Base-by-base conservation (phyloP, 2,329 filamentous ascomycete genomes). In the Stylonectria norvegica region DNA sequence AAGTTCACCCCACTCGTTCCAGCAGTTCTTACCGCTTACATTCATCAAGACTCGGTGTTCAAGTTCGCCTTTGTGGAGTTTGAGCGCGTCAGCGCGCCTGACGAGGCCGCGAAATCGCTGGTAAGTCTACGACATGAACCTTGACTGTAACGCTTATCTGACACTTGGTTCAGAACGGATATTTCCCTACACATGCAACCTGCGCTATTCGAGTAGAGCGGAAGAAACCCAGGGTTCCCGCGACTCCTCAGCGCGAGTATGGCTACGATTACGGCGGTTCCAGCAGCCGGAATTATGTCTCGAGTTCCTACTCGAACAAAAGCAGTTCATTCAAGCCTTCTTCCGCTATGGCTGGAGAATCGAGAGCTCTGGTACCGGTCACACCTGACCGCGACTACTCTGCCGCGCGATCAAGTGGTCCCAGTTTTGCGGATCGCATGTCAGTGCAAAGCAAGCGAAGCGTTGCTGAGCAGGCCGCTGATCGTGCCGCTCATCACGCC, bases 61-160 rank as follows among this genome's bases (percentile, higher is more conserved):
- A 55, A 54, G 9, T 66, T 60, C 39, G 64, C 58, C 1, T 68
- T 68, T 35, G 58, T 73, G 4, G 68, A 71, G 49, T 72, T 67
- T 36, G 47, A 43, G 3, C 59, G 60, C 3, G 58, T 61, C 4
- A 61, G 69, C 38, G 50, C 60, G 25, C 64, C 65, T 5, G 66
- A 69, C 14, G 40, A 58, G 16, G 65, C 67, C 0, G 58, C 70
- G 10, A 48, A 52, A 20, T 45, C 48, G 9, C 47, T 65, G 42
- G 70, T 72, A 58, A 62, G 66, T 59, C n/a, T n/a, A n/a, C n/a
- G n/a, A n/a, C n/a, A n/a, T n/a, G n/a, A n/a, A n/a, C n/a, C n/a
- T n/a, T n/a, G n/a, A n/a, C n/a, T n/a, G 22, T 25, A 25, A 25
- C 22, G 7, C 12, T 20, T 10, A 10, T 5, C 12, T 25, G 9